A percentile compares a stretch with the other conserved stretches of the same genome.
Evolutionary conservation across 441 rosid genomes (phyloP).

Genomic region (California macrophylla): DNA sequence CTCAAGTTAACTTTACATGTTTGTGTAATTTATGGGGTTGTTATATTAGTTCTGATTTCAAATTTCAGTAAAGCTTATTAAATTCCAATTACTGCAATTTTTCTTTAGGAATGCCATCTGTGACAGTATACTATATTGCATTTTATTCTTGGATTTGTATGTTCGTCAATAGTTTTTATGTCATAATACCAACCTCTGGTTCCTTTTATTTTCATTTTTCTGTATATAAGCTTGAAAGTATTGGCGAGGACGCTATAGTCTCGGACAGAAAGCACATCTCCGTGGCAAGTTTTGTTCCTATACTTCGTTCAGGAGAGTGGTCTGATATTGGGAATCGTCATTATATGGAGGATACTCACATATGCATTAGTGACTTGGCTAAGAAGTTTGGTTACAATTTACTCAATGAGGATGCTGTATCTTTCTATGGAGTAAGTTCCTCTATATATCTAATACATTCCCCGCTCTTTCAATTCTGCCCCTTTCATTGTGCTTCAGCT

Average conservation of each 20-base stretch:
- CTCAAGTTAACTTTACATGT: neutral
- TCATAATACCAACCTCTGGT: neutral
- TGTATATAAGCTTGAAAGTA: constrained; percentile 47
- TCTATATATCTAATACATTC: neutral
- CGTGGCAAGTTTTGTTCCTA: constrained; percentile 29
- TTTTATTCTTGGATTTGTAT: neutral
- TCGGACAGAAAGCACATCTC: constrained; percentile 26
- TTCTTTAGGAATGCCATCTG: neutral
- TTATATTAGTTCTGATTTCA: neutral
- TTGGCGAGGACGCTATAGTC: constrained; percentile 38
- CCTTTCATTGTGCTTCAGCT: neutral
- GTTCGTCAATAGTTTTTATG: neutral
- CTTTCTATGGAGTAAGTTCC: constrained; percentile 58
- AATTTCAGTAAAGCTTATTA: neutral
- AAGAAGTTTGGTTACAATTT: constrained; percentile 35
- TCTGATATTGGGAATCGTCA: constrained; percentile 46
- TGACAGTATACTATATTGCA: neutral
- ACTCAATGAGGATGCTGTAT: constrained; percentile 29
- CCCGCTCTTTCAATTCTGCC: neutral
- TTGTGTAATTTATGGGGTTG: neutral
- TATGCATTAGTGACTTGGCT: constrained; percentile 49
- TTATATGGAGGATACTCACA: constrained; percentile 54
- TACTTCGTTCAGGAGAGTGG: constrained; percentile 57
- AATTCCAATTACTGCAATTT: neutral
- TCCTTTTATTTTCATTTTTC: neutral